Evolutionary conservation across 176 grass and related monocot species (phyloP), one percentile per base, ranked within the genome.

Genomic region (Aegilops speltoides): DNA sequence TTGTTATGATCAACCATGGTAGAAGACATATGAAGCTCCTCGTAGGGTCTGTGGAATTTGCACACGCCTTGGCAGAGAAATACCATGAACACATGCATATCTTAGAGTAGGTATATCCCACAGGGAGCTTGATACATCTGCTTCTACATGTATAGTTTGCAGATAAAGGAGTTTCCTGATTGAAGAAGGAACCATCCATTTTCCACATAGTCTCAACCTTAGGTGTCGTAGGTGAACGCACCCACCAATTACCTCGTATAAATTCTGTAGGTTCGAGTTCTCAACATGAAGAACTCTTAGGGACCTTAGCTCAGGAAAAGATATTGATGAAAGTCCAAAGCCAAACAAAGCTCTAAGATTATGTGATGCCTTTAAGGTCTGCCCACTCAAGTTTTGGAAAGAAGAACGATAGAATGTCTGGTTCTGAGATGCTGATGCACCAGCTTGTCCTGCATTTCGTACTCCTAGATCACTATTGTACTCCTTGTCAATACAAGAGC

Each of bases 101-200:
- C 54, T 59, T 54, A 92, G 56, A n/a, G 62, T 14, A 38, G 78
- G 66, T 5, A 86, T 89, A 33, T 61, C 62, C 90, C 90, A 91
- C 22, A 86, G 48, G 13, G 66, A 85, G 16, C 37, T 75, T 28
- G 86, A 86, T 26, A 91, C 31, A 7, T 12, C 6, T 17, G 59
- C 48, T 9, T 25, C 5, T 12, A 15, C 2, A 64, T 29, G 25
- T 14, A 29, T 65, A 15, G 63, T 57, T 57, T 59, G 54, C 6
- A 59, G 4, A 11, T 22, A 22, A 20, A 22, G 0, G 17, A 57
- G 54, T 57, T 57, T 10, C 26, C 25, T 11, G 14, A 65, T 65
- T 29, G 63, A 65, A 28, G 62, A 26, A 31, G 29, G 29, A 31
- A 31, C 29, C 29, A 31, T 31, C 29, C 29, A 3, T 31, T 26